Conservation (phyloP, 108 stramenopile species). For the Cyclotella atomus region DNA sequence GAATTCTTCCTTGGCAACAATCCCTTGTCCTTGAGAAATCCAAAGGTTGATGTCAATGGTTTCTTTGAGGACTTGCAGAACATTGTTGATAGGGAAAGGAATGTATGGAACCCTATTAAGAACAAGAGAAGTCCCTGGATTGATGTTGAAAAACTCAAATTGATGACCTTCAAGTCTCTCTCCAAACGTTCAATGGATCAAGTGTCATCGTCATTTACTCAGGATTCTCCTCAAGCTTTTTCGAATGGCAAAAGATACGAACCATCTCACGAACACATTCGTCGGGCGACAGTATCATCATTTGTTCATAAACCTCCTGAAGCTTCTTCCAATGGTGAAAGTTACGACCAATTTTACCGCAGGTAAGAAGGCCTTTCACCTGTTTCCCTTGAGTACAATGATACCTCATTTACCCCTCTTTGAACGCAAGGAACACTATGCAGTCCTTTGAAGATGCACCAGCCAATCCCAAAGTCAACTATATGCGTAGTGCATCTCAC, state of each 20-base stretch:
- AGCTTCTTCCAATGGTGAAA: too few relatives aligned
- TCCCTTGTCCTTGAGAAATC: neutral
- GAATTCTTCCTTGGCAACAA: neutral
- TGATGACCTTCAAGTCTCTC: constrained; percentile 2
- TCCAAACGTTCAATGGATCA: neutral
- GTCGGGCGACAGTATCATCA: too few relatives aligned
- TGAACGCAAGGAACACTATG: too few relatives aligned
- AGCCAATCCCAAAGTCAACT: too few relatives aligned
- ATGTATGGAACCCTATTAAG: constrained; percentile 50
- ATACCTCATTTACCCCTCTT: too few relatives aligned
- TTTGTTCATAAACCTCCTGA: too few relatives aligned
- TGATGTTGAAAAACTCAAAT: constrained; percentile 27
- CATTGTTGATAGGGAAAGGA: constrained; percentile 33
- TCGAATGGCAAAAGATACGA: too few relatives aligned
- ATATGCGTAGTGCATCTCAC: neutral
- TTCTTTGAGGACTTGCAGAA: constrained; percentile 1
- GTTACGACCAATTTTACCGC: too few relatives aligned
- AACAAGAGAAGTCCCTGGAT: constrained; percentile 52
- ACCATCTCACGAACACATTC: too few relatives aligned
- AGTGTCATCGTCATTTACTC: neutral
- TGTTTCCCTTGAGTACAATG: too few relatives aligned
- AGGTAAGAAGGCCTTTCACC: too few relatives aligned
- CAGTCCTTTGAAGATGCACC: too few relatives aligned
- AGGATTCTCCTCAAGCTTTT: neutral
- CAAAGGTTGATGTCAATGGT: neutral